Evolutionary conservation across 1,284 basidiomycete species (phyloP).

Genomic region (Volvariella surrecta): DNA sequence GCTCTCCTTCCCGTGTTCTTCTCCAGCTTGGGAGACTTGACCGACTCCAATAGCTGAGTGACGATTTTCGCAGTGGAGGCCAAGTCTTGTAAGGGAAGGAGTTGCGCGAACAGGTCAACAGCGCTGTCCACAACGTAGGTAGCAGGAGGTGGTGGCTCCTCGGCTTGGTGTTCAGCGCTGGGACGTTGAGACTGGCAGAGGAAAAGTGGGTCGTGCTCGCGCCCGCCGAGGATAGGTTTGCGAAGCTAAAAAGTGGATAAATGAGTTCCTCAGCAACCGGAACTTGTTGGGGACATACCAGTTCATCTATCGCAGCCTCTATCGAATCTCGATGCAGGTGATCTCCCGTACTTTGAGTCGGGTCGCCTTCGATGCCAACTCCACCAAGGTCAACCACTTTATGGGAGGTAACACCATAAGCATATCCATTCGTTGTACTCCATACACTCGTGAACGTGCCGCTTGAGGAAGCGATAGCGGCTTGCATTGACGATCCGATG

Average conservation of each 20-base stretch:
- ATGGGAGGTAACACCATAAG: conserved; percentile 83
- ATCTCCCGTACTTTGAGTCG: not conserved
- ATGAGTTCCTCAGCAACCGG: conserved; percentile 2
- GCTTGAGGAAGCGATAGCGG: conserved; percentile 84
- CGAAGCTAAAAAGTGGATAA: conserved; percentile 43
- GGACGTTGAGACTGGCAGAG: conserved; percentile 51
- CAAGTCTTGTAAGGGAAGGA: conserved; percentile 77
- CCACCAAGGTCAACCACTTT: conserved; percentile 37
- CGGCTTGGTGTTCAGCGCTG: conserved; percentile 32
- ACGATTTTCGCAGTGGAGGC: conserved; percentile 61
- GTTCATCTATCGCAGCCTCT: conserved; percentile 66
- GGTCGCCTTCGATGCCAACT: conserved; percentile 18
- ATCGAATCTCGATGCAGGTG: conserved; percentile 47
- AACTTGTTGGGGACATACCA: conserved; percentile 37
- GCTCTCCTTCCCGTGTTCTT: conserved; percentile 85
- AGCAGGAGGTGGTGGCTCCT: conserved; percentile 67
- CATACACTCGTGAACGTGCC: conserved; percentile 84
- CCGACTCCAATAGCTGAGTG: conserved; percentile 62
- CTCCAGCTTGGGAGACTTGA: conserved; percentile 76
- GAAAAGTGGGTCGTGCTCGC: conserved; percentile 81
- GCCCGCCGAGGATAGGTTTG: conserved; percentile 76
- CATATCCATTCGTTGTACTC: conserved; percentile 85
- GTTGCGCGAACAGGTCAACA: conserved; percentile 76
- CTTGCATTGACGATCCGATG: conserved; percentile 80
- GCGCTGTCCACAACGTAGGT: conserved; percentile 88